A percentile compares a stretch with the other conserved stretches of the same genome.
Evolutionary conservation across 495 filamentous ascomycete species (phyloP).

Genomic region (Penicillium longicatenatum): DNA sequence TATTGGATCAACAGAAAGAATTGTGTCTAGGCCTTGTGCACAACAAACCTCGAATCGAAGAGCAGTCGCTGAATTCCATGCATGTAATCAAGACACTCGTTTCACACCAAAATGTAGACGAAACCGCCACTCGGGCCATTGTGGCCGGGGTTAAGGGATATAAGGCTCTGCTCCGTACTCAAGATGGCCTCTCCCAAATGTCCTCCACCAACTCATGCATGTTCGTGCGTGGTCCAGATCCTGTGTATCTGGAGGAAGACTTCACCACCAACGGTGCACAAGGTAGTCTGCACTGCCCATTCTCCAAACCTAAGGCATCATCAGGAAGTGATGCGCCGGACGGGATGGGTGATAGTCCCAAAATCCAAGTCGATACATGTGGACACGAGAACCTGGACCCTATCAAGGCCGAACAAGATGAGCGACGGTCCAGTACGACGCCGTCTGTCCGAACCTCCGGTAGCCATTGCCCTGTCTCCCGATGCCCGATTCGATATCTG

Average conservation of each 20-base stretch:
- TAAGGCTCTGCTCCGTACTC: slow-evolving; percentile 37
- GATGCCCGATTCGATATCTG: slow-evolving; percentile 87
- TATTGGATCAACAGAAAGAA: slow-evolving; percentile 33
- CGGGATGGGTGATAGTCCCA: slow-evolving; percentile 29
- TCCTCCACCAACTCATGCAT: slow-evolving; percentile 39
- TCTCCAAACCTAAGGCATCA: slow-evolving; percentile 39
- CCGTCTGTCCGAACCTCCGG: slow-evolving; percentile 53
- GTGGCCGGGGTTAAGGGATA: slow-evolving; percentile 44
- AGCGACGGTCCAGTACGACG: slow-evolving; percentile 39
- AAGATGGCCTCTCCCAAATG: slow-evolving; percentile 28
- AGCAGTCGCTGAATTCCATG: slow-evolving; percentile 38
- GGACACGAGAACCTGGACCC: slow-evolving; percentile 45
- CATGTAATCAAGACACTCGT: slow-evolving; percentile 50
- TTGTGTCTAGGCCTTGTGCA: slow-evolving; percentile 34
- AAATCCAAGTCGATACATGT: slow-evolving; percentile 34
- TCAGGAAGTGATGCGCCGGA: slow-evolving; percentile 31
- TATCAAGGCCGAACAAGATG: slow-evolving; percentile 46
- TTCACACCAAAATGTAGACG: slow-evolving; percentile 47
- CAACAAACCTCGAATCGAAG: slow-evolving; percentile 27
- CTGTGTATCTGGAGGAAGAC: slow-evolving; percentile 42
- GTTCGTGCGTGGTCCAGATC: slow-evolving; percentile 40
- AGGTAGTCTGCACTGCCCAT: slow-evolving; percentile 48
- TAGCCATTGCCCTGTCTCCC: slow-evolving; percentile 75
- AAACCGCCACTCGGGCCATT: slow-evolving; percentile 40
- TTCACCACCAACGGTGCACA: slow-evolving; percentile 49